Conservation (phyloP, 768 basidiomycete genomes). For the Sporobolomyces roseus region DNA sequence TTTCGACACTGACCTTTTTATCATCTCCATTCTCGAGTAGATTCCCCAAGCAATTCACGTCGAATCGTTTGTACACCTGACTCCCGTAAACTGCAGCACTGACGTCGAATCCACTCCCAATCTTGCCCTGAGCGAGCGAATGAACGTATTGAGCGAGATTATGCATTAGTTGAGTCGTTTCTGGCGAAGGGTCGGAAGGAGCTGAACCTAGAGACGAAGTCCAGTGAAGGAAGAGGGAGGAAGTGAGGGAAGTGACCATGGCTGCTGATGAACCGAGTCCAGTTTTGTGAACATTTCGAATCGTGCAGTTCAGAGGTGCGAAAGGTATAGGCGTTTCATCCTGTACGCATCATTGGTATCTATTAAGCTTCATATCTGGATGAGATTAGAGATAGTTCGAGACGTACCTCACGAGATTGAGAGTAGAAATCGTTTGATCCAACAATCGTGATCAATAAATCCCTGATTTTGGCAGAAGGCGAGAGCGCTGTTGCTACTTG, state of each 20-base stretch:
- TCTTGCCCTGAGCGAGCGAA: constrained; percentile 94
- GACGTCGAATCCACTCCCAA: constrained; percentile 96
- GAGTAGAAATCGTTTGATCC: constrained; percentile 99
- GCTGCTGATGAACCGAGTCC: constrained; percentile 96
- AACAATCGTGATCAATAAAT: constrained; percentile 70
- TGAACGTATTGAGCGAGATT: constrained; percentile 92
- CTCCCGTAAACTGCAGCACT: constrained; percentile 90
- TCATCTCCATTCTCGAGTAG: constrained; percentile 58
- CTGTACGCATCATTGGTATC: too few relatives aligned
- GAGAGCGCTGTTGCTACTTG: constrained; percentile 49
- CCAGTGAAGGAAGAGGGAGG: constrained; percentile 75
- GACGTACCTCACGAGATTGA: constrained; percentile 70
- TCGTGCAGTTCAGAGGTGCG: constrained; percentile 61
- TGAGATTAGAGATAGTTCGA: background rate
- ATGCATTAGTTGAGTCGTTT: constrained; percentile 59
- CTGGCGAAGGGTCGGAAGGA: constrained; percentile 50
- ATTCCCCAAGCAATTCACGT: constrained; percentile 53
- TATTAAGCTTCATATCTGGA: too few relatives aligned
- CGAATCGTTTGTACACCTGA: constrained; percentile 85
- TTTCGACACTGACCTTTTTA: background rate
- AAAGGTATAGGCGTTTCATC: constrained; percentile 67
- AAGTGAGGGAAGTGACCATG: constrained; percentile 88
- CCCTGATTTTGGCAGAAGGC: constrained; percentile 50
- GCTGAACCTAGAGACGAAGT: constrained; percentile 54
- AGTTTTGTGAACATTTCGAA: constrained; percentile 91